These are phyloP conservation scores for Xerocomellus intermedius DNA, from an alignment of 768 basidiomycete species.

Conservation along the genomic window DNA sequence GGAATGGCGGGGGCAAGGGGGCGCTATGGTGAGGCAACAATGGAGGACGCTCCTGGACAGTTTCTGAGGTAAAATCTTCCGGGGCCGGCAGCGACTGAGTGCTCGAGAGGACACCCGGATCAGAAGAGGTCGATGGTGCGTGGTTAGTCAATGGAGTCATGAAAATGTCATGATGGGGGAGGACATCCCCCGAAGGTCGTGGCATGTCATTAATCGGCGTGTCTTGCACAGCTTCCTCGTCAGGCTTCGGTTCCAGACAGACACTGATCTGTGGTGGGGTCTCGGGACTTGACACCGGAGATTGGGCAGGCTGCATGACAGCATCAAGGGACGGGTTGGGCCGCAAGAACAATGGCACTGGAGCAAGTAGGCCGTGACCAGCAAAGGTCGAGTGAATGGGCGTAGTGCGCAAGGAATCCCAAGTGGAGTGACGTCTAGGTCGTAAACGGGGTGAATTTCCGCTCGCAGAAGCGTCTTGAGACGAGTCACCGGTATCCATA, in stretches of 20 bases:
- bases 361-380: constrained; percentile 12
- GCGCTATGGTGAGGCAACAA: constrained; percentile 11
- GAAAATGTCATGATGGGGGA: constrained; percentile 11
- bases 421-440: constrained; percentile 24
- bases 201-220: constrained; percentile 12
- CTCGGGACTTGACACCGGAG: constrained; percentile 1
- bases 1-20: constrained; percentile 21
- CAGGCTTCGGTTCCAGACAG: background rate
- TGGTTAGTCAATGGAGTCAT: constrained; percentile 1
- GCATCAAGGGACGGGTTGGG: constrained; percentile 9
- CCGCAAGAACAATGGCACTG: constrained; percentile 14
- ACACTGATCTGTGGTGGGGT: constrained; percentile 4
- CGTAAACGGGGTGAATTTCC: constrained; percentile 21
- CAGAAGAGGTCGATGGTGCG: background rate
- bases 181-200: constrained; percentile 10
- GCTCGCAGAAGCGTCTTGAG: constrained; percentile 27
- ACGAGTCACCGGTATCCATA: constrained; percentile 33
- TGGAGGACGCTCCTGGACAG: constrained; percentile 1
- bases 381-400: constrained; percentile 13
- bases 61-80: background rate
- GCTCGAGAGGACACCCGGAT: background rate
- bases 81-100: background rate
- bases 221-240: constrained; percentile 7
- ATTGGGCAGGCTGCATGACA: constrained; percentile 6
- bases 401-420: constrained; percentile 14